A percentile compares a stretch with the other conserved stretches of the same genome.
These are phyloP conservation scores for Lagenidium giganteum DNA, from an alignment of 352 stramenopile genomes.

Conservation along the genomic window DNA sequence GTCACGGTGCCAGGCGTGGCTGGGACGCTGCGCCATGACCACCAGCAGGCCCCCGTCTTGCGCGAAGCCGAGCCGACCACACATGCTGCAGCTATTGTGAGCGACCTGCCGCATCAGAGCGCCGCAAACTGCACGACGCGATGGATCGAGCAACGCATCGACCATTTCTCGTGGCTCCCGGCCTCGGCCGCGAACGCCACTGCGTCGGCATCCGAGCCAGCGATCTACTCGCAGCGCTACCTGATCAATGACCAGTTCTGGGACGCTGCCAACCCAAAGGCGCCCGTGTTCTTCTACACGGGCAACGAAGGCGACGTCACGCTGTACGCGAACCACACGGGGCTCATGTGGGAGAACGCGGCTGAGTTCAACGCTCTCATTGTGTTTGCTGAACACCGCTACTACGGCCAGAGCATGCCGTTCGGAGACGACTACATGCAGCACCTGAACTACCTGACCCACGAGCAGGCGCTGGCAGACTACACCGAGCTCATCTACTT, in stretches of 20 bases:
- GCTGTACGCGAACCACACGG: slow-evolving; percentile 92
- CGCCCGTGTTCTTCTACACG: slow-evolving; percentile 91
- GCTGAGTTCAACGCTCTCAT: slow-evolving; percentile 83
- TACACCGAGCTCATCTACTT: slow-evolving; percentile 87
- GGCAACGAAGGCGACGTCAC: slow-evolving; percentile 94
- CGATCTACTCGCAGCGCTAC: slow-evolving; percentile 86
- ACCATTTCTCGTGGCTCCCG: slow-evolving; percentile 83
- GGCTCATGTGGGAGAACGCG: slow-evolving; percentile 94
- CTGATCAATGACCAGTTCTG: slow-evolving; percentile 86
- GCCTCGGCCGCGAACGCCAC: slow-evolving; percentile 10
- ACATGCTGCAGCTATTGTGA: slow-evolving; percentile 10
- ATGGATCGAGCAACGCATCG: slow-evolving; percentile 87
- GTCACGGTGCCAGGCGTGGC: slow-evolving; percentile 35
- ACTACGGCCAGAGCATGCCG: slow-evolving; percentile 90
- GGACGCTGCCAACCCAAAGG: slow-evolving; percentile 52
- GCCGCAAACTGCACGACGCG: slow-evolving; percentile 73
- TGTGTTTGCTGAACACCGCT: slow-evolving; percentile 95
- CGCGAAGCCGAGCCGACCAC: not conserved
- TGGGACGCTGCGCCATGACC: slow-evolving; percentile 17
- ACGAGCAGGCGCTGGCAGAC: slow-evolving; percentile 92
- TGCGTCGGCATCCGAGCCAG: slow-evolving; percentile 17
- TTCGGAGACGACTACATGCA: slow-evolving; percentile 64
- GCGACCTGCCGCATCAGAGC: no score
- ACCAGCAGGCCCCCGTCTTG: no score
- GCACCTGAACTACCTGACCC: slow-evolving; percentile 79